A percentile compares a stretch with the other conserved stretches of the same genome.
phyloP scores from a whole-genome alignment of 148 eudicot species.

The Fallopia convolvulus region DNA sequence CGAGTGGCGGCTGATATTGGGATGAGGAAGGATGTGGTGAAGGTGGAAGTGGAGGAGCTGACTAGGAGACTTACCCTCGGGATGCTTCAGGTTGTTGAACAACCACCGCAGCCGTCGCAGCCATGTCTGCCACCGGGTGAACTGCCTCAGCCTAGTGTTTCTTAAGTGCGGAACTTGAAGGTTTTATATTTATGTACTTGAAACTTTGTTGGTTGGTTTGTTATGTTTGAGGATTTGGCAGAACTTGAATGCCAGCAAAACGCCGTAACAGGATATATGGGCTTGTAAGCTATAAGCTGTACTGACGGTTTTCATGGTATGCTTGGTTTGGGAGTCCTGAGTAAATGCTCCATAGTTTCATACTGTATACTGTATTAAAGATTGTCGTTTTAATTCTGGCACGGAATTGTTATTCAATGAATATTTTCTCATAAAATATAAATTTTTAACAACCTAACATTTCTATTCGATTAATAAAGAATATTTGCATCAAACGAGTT shows the following conservation, averaged over 20 bases:
- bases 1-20: constrained; percentile 76
- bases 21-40: constrained; percentile 69
- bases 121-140: constrained; percentile 1
- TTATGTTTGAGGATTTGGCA: background rate
- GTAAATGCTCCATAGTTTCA: no score
- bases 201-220: background rate
- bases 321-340: background rate
- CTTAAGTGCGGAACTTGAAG: background rate
- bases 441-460: no score
- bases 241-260: background rate
- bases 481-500: no score
- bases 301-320: background rate
- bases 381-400: no score
- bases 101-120: constrained; percentile 19
- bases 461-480: no score
- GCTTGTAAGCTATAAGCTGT: background rate
- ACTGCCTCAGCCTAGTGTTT: background rate
- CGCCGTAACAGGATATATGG: background rate
- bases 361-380: no score
- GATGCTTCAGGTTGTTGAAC: constrained; percentile 32
- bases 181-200: background rate
- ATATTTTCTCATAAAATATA: no score
- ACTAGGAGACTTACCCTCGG: constrained; percentile 41
- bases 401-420: no score
- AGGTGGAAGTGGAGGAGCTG: constrained; percentile 54